Base-by-base conservation (phyloP, 331 rosid species). In the Cydonia oblonga region DNA sequence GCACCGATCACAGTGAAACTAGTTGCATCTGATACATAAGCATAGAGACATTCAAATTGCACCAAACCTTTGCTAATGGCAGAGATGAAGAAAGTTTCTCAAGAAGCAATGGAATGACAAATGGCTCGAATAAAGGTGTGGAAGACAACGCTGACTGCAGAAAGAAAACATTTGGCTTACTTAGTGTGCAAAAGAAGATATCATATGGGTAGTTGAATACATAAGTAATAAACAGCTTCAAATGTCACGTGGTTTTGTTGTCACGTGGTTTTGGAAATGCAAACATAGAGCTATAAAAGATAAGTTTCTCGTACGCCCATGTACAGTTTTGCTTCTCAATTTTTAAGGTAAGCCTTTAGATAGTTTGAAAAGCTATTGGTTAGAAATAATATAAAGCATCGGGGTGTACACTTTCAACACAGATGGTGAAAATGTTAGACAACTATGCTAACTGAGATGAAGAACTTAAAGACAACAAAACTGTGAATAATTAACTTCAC, bases 51-150 rank as follows among this genome's bases (percentile, higher is more conserved):
- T 44, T 65, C 53, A 40, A 78, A 25, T 18, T 54, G 70, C 13
- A 85, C 87, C 84, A 86, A 57, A 93, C 98, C 98, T 93, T 91
- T 26, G 98, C 91, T 62, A 81, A 84, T 28, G 71, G 80, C 35
- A 93, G 81, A 32, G 91, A 82, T 66, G 98, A 93, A 75, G 98
- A 88, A 79, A 91, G 90, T 79, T 93, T 93, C 72, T 93, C 93
- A 76, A 93, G 92, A 82, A 93, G 91, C 82, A 93, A 84, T 28
- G 98, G 97, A 80, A 93, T 79, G 64, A 84, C 89, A 83, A 77
- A 87, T 60, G 97, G 98, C 82, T 93, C 98, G 67, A 86, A 88
- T 72, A 88, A 78, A 28, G 93, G 92, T 6, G 88, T 83, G 46
- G 93, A 84, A 18, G 96, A 83, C 83, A 93, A 88, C 71, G 98